phyloP scores from a whole-genome alignment of 164 flowering plant genomes.

The Platanus orientalis region DNA sequence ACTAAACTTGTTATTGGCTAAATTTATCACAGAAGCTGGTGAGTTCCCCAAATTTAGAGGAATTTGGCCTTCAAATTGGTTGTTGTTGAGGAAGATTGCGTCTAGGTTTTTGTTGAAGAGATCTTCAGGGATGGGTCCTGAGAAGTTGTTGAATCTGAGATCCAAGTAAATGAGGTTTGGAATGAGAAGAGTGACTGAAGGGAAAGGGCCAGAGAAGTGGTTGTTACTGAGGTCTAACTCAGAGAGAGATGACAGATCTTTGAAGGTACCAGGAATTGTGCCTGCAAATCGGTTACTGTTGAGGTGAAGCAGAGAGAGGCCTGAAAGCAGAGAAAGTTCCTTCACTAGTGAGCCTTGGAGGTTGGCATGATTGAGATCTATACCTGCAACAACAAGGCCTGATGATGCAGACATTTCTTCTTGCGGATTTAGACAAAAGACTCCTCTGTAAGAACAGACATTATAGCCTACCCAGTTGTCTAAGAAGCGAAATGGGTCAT shows the following conservation, averaged over 20 bases:
- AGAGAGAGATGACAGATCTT: conserved; percentile 37
- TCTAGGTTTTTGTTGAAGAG: conserved; percentile 51
- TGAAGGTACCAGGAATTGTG: conserved; percentile 54
- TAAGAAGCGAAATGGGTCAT: conserved; percentile 56
- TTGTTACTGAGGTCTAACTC: conserved; percentile 93
- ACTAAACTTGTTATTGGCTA: conserved; percentile 55
- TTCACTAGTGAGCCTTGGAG: conserved; percentile 62
- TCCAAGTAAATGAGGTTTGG: conserved; percentile 54
- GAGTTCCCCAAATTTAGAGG: conserved; percentile 57
- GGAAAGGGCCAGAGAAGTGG: conserved; percentile 58
- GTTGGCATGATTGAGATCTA: conserved; percentile 82
- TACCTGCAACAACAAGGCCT: conserved; percentile 44
- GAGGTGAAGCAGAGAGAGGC: conserved; percentile 64
- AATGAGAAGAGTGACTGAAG: neutral
- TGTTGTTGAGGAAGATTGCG: conserved; percentile 64
- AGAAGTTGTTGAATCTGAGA: conserved; percentile 62
- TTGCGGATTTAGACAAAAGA: conserved; percentile 50
- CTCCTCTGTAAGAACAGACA: conserved; percentile 83
- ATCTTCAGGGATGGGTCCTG: conserved; percentile 51
- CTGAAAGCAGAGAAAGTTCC: conserved; percentile 61
- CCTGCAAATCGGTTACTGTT: conserved; percentile 83
- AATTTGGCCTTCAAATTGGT: conserved; percentile 49
- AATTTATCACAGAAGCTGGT: conserved; percentile 66
- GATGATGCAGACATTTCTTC: conserved; percentile 17
- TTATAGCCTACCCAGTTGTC: conserved; percentile 68